phyloP scores from a whole-genome alignment of 2,329 filamentous ascomycete genomes.

The Ascochyta pisi region DNA sequence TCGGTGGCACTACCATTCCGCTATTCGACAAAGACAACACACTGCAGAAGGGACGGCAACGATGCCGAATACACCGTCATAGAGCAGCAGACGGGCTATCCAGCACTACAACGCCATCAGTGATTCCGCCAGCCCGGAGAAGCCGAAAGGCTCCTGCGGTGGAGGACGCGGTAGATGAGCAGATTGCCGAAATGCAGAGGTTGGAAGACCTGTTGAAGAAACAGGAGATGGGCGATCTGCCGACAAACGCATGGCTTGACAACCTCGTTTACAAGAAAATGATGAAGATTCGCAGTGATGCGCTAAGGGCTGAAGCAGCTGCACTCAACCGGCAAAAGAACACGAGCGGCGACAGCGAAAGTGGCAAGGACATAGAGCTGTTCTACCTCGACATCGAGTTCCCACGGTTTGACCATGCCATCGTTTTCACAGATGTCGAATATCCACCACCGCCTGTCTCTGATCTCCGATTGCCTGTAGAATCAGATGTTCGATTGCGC shows the following conservation, averaged over 20 bases:
- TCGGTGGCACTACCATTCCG: constrained; percentile 89
- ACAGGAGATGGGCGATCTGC: constrained; percentile 96
- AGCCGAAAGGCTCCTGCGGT: constrained; percentile 58
- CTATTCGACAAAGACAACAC: constrained; percentile 95
- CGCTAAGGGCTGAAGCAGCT: constrained; percentile 44
- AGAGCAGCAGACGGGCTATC: constrained; percentile 85
- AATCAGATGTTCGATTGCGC: constrained; percentile 73
- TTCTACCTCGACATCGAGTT: constrained; percentile 91
- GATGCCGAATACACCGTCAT: constrained; percentile 84
- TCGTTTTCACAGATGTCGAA: constrained; percentile 94
- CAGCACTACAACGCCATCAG: constrained; percentile 77
- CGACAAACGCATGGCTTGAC: constrained; percentile 92
- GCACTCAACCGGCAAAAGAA: constrained; percentile 46
- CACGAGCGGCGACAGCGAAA: constrained; percentile 26
- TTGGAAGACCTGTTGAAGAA: constrained; percentile 93
- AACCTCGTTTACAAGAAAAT: constrained; percentile 90
- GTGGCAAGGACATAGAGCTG: constrained; percentile 62
- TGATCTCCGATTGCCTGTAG: constrained; percentile 68
- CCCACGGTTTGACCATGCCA: constrained; percentile 91
- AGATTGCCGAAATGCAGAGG: constrained; percentile 85
- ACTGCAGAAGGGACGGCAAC: constrained; percentile 88
- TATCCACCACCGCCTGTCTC: constrained; percentile 87
- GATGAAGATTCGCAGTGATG: constrained; percentile 67
- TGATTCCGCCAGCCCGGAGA: constrained; percentile 62
- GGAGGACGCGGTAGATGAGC: constrained; percentile 61